Evolutionary conservation across 2,329 filamentous ascomycete species (phyloP).

Genomic region (Fusarium solani-melongenae): DNA sequence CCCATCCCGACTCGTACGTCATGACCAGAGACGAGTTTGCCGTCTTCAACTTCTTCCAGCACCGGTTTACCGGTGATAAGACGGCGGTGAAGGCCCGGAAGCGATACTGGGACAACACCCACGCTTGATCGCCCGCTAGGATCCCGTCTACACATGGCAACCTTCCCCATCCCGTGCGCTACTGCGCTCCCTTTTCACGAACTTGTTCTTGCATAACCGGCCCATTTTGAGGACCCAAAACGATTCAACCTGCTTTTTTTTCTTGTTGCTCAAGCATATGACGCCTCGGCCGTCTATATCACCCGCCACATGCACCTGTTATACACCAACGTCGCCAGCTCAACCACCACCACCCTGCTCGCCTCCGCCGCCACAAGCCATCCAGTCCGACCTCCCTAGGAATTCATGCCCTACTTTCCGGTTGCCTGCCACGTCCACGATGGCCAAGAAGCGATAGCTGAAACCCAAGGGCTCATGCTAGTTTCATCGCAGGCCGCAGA

Average conservation of each 20-base stretch:
- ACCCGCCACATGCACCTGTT: neutral
- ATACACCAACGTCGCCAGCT: neutral
- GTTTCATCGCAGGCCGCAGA: constrained; percentile 1
- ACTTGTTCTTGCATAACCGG: neutral
- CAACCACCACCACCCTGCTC: neutral
- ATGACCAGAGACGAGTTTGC: constrained; percentile 83
- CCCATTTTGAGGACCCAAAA: neutral
- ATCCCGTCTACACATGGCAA: constrained; percentile 10
- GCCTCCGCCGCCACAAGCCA: neutral
- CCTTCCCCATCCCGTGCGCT: constrained; percentile 4
- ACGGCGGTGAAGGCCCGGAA: constrained; percentile 60
- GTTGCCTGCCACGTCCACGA: neutral
- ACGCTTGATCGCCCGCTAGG: constrained; percentile 45
- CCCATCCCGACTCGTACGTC: constrained; percentile 75
- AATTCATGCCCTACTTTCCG: constrained; percentile 14
- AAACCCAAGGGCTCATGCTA: constrained; percentile 19
- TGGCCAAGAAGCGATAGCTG: constrained; percentile 24
- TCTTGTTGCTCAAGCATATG: neutral
- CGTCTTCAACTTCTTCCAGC: constrained; percentile 86
- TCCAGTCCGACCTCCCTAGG: neutral
- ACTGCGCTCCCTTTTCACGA: neutral
- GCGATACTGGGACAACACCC: constrained; percentile 64
- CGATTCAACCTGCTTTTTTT: neutral
- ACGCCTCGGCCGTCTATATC: neutral
- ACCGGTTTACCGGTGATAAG: constrained; percentile 68